phyloP scores from a whole-genome alignment of 331 rosid species.

The Erythrophleum ivorense region DNA sequence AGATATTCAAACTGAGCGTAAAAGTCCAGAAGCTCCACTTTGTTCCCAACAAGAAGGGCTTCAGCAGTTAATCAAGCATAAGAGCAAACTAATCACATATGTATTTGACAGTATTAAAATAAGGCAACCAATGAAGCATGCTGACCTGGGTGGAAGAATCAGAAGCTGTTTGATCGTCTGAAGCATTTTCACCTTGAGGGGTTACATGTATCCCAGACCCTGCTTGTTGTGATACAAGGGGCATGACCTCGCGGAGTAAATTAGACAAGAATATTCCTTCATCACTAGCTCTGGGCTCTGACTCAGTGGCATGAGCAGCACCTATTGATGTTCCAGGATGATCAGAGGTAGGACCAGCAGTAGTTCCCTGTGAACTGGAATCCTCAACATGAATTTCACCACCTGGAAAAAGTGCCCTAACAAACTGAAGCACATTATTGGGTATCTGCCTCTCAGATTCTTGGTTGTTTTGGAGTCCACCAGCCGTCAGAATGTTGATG shows the following conservation, averaged over 20 bases:
- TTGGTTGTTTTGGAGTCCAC: constrained; percentile 66
- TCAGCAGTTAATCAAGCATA: constrained; percentile 24
- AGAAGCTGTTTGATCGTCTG: constrained; percentile 47
- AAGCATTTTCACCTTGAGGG: constrained; percentile 43
- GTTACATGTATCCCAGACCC: constrained; percentile 42
- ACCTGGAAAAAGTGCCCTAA: constrained; percentile 78
- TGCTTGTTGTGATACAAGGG: constrained; percentile 66
- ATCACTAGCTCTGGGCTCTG: constrained; percentile 68
- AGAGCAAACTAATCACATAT: constrained; percentile 2
- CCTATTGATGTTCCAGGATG: constrained; percentile 60
- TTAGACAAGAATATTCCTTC: constrained; percentile 87
- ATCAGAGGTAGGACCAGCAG: constrained; percentile 49
- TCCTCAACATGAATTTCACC: constrained; percentile 91
- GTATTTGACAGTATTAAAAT: constrained; percentile 8
- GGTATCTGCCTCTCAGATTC: constrained; percentile 85
- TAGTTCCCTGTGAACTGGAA: constrained; percentile 61
- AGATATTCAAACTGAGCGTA: constrained; percentile 29
- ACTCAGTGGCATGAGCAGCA: constrained; percentile 53
- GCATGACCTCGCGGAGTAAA: constrained; percentile 82
- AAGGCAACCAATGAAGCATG: constrained; percentile 43
- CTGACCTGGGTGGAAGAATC: constrained; percentile 68
- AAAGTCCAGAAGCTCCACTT: constrained; percentile 29
- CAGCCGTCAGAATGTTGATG: constrained; percentile 70
- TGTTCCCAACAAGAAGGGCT: constrained; percentile 8
- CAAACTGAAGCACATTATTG: constrained; percentile 58